phyloP scores from a whole-genome alignment of 352 stramenopile species.

The Globisporangium paroecandrum region DNA sequence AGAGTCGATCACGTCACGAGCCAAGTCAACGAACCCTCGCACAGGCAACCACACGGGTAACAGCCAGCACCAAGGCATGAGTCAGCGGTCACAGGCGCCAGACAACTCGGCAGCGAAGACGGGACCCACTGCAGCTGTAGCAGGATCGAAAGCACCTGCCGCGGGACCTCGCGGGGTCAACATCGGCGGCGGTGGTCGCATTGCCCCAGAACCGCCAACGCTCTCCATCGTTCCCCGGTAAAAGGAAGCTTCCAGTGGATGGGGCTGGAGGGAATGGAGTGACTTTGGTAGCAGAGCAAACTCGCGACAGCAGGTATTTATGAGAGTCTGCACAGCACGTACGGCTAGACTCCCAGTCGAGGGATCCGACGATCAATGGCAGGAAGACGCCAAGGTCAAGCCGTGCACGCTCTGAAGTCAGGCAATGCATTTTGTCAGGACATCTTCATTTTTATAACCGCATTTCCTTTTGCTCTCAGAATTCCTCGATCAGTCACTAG shows the following conservation, averaged over 20 bases:
- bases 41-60: conserved; percentile 15
- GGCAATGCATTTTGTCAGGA: not conserved
- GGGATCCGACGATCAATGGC: not conserved
- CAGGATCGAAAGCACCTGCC: not conserved
- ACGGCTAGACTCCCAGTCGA: not conserved
- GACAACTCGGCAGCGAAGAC: conserved; percentile 1
- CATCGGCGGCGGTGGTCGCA: not conserved
- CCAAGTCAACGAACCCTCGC: conserved; percentile 10
- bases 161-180: conserved; percentile 6
- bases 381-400: not conserved
- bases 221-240: conserved; percentile 7
- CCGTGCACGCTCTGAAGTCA: not conserved
- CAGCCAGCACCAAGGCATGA: conserved; percentile 8
- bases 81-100: conserved; percentile 8
- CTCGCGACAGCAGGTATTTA: not conserved
- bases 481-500: no score
- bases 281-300: not conserved
- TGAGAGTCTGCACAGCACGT: not conserved
- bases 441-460: not conserved
- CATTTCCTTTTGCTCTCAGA: no score
- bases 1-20: conserved; percentile 5
- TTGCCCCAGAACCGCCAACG: conserved; percentile 3
- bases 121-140: not conserved
- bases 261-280: not conserved
- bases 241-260: not conserved